These are phyloP conservation scores for Chaetomium globosum DNA, from an alignment of 2,329 filamentous ascomycete species.

Conservation along the genomic window DNA sequence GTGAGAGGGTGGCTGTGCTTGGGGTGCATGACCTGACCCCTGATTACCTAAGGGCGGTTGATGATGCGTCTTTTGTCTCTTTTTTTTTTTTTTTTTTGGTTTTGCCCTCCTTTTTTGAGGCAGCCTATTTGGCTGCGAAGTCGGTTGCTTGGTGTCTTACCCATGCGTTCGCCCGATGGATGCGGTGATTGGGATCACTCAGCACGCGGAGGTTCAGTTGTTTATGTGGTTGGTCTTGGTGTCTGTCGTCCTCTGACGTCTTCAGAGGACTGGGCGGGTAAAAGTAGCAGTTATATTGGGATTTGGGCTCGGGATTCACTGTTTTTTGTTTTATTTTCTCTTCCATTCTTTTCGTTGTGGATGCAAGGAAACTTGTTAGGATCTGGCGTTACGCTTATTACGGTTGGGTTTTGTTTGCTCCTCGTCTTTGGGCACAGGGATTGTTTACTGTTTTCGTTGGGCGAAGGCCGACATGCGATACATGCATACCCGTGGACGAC, in stretches of 20 bases:
- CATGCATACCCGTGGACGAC: neutral
- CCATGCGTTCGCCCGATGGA: too few relatives aligned
- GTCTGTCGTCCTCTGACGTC: neutral
- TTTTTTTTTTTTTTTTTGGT: neutral
- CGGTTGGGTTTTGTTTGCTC: neutral
- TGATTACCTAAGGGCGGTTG: neutral
- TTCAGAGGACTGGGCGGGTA: neutral
- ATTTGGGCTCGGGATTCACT: neutral
- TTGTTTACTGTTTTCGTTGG: constrained; percentile 10
- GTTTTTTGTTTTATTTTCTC: neutral
- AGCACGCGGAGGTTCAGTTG: neutral
- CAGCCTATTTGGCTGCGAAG: neutral
- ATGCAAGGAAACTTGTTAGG: neutral
- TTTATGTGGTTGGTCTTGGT: neutral
- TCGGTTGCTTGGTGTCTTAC: too few relatives aligned
- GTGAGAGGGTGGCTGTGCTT: neutral
- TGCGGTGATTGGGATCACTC: neutral
- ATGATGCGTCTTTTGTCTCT: neutral
- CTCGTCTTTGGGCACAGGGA: neutral
- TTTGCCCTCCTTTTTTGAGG: neutral
- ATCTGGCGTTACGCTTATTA: neutral
- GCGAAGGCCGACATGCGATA: neutral
- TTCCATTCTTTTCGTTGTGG: neutral
- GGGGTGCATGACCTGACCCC: too few relatives aligned
- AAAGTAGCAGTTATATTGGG: neutral